Evolutionary conservation across 441 rosid genomes (phyloP).

Genomic region (Bocquillonia castaneifolia): DNA sequence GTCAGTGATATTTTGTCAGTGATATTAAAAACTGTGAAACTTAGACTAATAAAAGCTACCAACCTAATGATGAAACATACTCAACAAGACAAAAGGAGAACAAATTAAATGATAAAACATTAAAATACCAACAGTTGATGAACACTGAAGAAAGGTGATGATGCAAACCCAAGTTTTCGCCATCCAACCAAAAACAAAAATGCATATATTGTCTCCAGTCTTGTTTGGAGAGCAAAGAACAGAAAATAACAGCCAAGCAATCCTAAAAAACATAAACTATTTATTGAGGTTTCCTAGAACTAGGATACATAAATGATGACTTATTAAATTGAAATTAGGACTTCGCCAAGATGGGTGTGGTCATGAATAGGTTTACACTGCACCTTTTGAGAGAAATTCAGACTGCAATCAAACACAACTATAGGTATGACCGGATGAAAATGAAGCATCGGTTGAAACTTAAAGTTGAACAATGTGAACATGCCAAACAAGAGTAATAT

Average conservation of each 20-base stretch:
- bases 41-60: neutral
- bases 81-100: neutral
- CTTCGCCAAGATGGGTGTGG: slow-evolving; percentile 1
- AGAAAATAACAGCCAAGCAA: neutral
- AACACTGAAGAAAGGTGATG: neutral
- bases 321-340: neutral
- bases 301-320: neutral
- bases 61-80: slow-evolving; percentile 9
- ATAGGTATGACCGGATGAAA: neutral
- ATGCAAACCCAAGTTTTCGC: neutral
- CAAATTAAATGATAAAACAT: slow-evolving; percentile 3
- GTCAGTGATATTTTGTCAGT: neutral
- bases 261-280: neutral
- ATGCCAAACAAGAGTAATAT: neutral
- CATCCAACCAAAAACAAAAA: too few relatives aligned
- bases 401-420: neutral
- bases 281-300: neutral
- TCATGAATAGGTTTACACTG: neutral
- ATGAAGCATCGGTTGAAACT: neutral
- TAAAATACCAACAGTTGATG: neutral
- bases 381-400: neutral
- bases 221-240: neutral
- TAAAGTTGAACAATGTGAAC: neutral
- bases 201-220: neutral
- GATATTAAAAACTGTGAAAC: neutral